These are phyloP conservation scores for Lichtheimia ramosa DNA, from an alignment of 371 early-diverging fungal genomes.

Conservation along the genomic window DNA sequence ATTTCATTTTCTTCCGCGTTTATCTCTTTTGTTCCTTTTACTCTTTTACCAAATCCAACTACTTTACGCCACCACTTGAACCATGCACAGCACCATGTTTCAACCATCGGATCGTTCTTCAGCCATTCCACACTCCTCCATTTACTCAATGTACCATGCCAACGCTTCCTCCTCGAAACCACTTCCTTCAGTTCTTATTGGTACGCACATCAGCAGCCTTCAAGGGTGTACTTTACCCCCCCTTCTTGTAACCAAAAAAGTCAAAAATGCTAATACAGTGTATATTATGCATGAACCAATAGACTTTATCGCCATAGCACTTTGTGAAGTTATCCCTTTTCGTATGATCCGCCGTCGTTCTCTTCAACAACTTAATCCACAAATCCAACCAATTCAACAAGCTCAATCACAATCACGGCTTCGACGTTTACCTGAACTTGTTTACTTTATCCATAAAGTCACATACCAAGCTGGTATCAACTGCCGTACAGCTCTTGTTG, in stretches of 20 bases:
- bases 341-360: conserved; percentile 1
- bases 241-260: too few relatives aligned
- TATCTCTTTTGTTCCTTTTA: conserved; percentile 2
- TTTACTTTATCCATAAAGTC: conserved; percentile 47
- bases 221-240: background rate
- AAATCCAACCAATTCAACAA: background rate
- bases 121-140: background rate
- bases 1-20: conserved; percentile 10
- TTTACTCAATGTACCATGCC: background rate
- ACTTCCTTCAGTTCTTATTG: conserved; percentile 22
- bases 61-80: background rate
- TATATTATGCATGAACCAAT: background rate
- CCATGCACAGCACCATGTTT: conserved; percentile 2
- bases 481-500: conserved; percentile 37
- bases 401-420: background rate
- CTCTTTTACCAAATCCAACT: conserved; percentile 6
- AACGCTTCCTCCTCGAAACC: conserved; percentile 7
- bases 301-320: conserved; percentile 24
- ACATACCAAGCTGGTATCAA: conserved; percentile 40
- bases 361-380: background rate
- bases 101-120: background rate
- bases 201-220: conserved; percentile 5
- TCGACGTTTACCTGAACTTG: conserved; percentile 36
- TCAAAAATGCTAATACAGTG: too few relatives aligned
- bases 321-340: conserved; percentile 19